phyloP scores from a whole-genome alignment of 495 filamentous ascomycete species.

The Trichoderma virens region DNA sequence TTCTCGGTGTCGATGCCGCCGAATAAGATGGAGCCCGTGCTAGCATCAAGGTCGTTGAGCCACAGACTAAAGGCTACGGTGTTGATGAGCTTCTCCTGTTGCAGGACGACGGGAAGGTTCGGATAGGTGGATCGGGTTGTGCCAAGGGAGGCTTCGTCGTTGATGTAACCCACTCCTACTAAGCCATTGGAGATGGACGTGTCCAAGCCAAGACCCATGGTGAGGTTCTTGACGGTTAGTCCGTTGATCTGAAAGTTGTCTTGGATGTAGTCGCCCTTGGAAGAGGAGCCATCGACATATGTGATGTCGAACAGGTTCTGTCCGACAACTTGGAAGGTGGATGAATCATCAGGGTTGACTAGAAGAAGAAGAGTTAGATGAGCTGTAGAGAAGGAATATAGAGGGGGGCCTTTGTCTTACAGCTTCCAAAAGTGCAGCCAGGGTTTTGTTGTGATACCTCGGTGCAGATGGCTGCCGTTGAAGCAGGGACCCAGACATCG shows the following conservation, averaged over 20 bases:
- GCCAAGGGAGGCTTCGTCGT: slow-evolving; percentile 67
- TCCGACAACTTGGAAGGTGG: slow-evolving; percentile 58
- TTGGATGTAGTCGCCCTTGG: slow-evolving; percentile 71
- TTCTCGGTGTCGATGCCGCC: slow-evolving; percentile 88
- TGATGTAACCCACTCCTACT: slow-evolving; percentile 76
- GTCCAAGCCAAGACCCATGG: slow-evolving; percentile 73
- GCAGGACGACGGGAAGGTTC: slow-evolving; percentile 75
- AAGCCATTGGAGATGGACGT: slow-evolving; percentile 71
- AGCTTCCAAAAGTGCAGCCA: slow-evolving; percentile 40
- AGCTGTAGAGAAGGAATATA: too few species aligned
- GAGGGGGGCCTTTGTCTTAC: slow-evolving; percentile 27
- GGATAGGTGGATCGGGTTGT: slow-evolving; percentile 49
- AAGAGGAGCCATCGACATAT: slow-evolving; percentile 75
- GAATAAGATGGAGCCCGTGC: slow-evolving; percentile 48
- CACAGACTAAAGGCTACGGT: slow-evolving; percentile 84
- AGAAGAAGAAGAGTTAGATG: slow-evolving; percentile 21
- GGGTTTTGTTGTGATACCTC: slow-evolving; percentile 12
- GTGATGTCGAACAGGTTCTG: slow-evolving; percentile 69
- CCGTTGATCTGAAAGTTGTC: slow-evolving; percentile 71
- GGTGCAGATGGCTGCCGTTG: slow-evolving; percentile 50
- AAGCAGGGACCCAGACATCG: slow-evolving; percentile 78
- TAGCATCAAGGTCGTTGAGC: slow-evolving; percentile 65
- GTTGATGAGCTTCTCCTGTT: slow-evolving; percentile 62
- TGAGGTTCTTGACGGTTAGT: slow-evolving; percentile 55
- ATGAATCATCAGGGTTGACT: slow-evolving; percentile 57